Evolutionary conservation across 352 stramenopile genomes (phyloP).

Genomic region (Globisporangium nagaii): DNA sequence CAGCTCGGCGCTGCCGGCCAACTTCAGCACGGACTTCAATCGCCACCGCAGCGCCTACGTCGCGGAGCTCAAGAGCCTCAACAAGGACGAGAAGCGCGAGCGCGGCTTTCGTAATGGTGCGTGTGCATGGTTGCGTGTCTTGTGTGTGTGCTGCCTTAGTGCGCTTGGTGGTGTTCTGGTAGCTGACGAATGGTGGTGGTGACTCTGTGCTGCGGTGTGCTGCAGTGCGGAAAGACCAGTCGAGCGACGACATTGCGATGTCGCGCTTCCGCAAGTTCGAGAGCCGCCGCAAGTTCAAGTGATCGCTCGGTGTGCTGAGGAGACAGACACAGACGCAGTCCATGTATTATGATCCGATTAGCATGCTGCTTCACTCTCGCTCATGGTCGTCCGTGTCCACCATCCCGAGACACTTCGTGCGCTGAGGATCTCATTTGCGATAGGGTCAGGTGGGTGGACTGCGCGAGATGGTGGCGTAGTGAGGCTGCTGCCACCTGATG

Average conservation of each 20-base stretch:
- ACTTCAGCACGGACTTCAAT: constrained; percentile 80
- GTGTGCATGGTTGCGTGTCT: neutral
- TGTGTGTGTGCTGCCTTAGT: neutral
- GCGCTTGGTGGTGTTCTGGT: neutral
- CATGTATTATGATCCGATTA: neutral
- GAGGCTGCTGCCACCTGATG: too few species aligned
- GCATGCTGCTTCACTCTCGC: too few species aligned
- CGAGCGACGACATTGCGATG: constrained; percentile 58
- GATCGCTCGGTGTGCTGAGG: neutral
- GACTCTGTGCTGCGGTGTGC: neutral
- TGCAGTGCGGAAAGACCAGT: constrained; percentile 52
- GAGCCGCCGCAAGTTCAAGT: constrained; percentile 40
- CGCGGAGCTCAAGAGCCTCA: constrained; percentile 59
- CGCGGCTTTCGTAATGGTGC: constrained; percentile 52
- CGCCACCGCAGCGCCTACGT: constrained; percentile 63
- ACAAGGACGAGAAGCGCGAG: constrained; percentile 67
- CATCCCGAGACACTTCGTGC: too few species aligned
- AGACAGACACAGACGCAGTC: neutral
- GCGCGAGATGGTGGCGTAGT: too few species aligned
- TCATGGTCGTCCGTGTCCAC: too few species aligned
- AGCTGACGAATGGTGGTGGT: neutral
- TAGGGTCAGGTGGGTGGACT: neutral
- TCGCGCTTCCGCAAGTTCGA: constrained; percentile 72
- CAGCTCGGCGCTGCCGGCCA: constrained; percentile 55
- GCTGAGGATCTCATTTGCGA: constrained; percentile 4